Conservation (phyloP, 2,329 filamentous ascomycete species). For the Apiospora malaysiana region DNA sequence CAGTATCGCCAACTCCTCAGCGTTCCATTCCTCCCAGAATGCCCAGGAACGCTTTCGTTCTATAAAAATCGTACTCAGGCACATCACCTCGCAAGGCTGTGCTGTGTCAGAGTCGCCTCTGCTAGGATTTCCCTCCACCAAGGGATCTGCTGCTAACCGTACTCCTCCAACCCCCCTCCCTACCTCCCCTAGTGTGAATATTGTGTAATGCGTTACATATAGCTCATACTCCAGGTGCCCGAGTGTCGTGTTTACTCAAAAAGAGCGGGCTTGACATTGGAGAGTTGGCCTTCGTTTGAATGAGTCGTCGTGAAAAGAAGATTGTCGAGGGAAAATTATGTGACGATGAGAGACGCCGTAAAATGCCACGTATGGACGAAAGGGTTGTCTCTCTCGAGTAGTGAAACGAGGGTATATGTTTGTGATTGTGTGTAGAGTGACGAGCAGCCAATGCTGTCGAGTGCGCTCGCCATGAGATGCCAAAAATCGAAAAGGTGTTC, state of each 20-base stretch:
- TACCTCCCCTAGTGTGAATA: not conserved
- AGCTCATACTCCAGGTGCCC: conserved; percentile 2
- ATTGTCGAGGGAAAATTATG: conserved; percentile 17
- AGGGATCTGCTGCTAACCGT: not conserved
- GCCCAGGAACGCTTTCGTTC: not conserved
- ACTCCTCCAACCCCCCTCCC: not conserved
- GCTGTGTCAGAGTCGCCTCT: not conserved
- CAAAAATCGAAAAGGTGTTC: conserved; percentile 9
- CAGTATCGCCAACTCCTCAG: conserved; percentile 11
- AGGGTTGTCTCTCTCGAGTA: conserved; percentile 10
- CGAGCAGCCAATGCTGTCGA: conserved; percentile 19
- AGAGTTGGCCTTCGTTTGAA: conserved; percentile 12
- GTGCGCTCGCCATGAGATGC: conserved; percentile 12
- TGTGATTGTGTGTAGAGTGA: conserved; percentile 1
- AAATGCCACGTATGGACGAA: conserved; percentile 15
- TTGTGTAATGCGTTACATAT: conserved; percentile 5
- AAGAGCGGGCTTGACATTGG: conserved; percentile 4
- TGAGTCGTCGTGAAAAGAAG: conserved; percentile 17
- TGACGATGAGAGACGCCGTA: conserved; percentile 20
- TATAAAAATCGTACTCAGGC: not conserved
- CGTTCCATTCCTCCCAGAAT: not conserved
- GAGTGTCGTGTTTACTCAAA: conserved; percentile 6
- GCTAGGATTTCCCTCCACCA: not conserved
- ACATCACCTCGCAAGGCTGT: not conserved
- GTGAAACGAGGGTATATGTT: conserved; percentile 19